These are phyloP conservation scores for Sordariomycetes sp. DNA, from an alignment of 2,329 filamentous ascomycete species.

Conservation along the genomic window DNA sequence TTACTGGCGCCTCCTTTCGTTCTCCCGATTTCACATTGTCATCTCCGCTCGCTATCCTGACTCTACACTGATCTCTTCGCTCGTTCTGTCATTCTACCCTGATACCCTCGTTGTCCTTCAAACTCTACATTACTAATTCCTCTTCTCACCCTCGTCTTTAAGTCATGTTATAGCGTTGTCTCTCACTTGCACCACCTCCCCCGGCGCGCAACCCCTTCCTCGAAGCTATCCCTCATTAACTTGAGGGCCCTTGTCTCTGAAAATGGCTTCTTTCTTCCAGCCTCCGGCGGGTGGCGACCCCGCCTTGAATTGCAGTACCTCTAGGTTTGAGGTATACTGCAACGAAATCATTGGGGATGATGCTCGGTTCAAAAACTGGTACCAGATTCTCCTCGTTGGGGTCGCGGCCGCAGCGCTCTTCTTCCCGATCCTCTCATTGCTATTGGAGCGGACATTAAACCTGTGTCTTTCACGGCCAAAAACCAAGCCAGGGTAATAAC, in stretches of 20 bases:
- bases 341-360: constrained; percentile 13
- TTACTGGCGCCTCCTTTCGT: background rate
- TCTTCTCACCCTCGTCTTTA: background rate
- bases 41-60: too few relatives aligned
- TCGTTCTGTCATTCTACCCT: background rate
- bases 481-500: background rate
- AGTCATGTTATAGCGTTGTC: background rate
- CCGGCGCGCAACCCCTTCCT: background rate
- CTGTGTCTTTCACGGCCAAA: background rate
- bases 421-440: constrained; percentile 9
- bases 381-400: constrained; percentile 14
- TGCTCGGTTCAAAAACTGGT: constrained; percentile 11
- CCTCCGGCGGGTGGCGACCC: constrained; percentile 14
- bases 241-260: background rate
- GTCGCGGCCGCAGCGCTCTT: constrained; percentile 12
- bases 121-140: too few relatives aligned
- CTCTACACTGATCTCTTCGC: background rate
- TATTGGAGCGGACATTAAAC: constrained; percentile 1
- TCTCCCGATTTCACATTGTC: background rate
- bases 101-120: too few relatives aligned
- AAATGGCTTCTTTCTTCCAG: constrained; percentile 21
- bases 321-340: constrained; percentile 15
- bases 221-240: background rate
- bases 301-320: constrained; percentile 10
- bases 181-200: background rate